phyloP scores from a whole-genome alignment of 805 yeast genomes.

The Wickerhamomyces sydowiorum region DNA sequence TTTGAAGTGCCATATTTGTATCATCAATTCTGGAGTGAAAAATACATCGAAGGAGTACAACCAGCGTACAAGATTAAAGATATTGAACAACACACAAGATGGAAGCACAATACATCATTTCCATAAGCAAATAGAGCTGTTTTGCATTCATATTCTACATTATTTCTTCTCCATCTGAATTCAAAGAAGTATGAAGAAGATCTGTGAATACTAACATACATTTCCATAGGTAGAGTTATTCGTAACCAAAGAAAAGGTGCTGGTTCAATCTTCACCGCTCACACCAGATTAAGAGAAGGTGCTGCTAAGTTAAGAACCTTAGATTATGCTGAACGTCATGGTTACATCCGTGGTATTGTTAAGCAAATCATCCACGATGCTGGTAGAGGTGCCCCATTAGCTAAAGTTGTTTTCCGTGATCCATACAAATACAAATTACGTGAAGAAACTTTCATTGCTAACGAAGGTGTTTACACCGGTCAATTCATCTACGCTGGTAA shows the following conservation, averaged over 20 bases:
- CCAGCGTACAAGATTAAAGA: no score
- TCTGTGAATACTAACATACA: conserved; percentile 1
- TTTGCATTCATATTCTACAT: background rate
- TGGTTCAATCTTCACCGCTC: conserved; percentile 99
- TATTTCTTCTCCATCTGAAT: background rate
- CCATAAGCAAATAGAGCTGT: no score
- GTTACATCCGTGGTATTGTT: conserved; percentile 99
- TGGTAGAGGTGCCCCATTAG: conserved; percentile 99
- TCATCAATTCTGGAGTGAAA: no score
- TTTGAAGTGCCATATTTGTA: background rate
- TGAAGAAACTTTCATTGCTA: conserved; percentile 98
- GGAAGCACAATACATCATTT: no score
- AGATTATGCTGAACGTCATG: conserved; percentile 99
- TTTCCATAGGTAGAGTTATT: conserved; percentile 88
- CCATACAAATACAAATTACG: conserved; percentile 98
- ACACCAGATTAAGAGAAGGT: conserved; percentile 99
- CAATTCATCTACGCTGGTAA: conserved; percentile 99
- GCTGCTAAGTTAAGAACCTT: conserved; percentile 99
- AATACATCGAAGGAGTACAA: no score
- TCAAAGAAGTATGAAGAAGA: no score
- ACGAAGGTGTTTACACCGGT: conserved; percentile 99
- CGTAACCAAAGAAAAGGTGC: conserved; percentile 99
- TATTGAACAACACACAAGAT: no score
- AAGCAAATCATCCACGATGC: conserved; percentile 99
- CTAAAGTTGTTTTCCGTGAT: conserved; percentile 98